phyloP scores from a whole-genome alignment of 495 filamentous ascomycete species.

The Penicillium arizonense region DNA sequence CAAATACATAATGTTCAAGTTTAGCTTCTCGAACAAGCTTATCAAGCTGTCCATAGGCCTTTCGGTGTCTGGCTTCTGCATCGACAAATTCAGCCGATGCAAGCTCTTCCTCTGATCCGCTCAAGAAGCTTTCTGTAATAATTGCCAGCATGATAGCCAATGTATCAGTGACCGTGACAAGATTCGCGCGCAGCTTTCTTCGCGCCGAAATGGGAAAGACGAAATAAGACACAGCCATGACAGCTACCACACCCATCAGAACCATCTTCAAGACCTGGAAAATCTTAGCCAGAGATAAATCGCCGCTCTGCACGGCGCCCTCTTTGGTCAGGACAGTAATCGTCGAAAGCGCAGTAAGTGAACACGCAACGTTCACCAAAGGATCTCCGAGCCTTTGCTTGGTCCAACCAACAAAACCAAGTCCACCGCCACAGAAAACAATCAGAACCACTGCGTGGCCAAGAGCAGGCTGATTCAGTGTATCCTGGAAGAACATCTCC shows the following conservation, averaged over 20 bases:
- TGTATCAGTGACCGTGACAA: constrained; percentile 72
- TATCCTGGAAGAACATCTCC: constrained; percentile 69
- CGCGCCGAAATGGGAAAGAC: constrained; percentile 83
- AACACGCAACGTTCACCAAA: constrained; percentile 87
- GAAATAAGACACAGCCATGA: constrained; percentile 73
- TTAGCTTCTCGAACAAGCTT: constrained; percentile 86
- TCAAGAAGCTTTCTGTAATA: constrained; percentile 83
- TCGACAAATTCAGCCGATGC: constrained; percentile 58
- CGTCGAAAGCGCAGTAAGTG: constrained; percentile 83
- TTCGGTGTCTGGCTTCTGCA: constrained; percentile 64
- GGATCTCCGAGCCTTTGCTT: constrained; percentile 87
- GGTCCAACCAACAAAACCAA: constrained; percentile 89
- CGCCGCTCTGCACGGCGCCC: constrained; percentile 75
- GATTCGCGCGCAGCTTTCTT: constrained; percentile 67
- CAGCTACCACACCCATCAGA: constrained; percentile 74
- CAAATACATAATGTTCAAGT: constrained; percentile 82
- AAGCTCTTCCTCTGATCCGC: constrained; percentile 78
- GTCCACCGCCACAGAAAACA: constrained; percentile 83
- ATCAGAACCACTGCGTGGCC: constrained; percentile 81
- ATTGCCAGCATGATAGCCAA: constrained; percentile 77
- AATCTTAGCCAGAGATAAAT: constrained; percentile 79
- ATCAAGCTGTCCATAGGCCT: constrained; percentile 67
- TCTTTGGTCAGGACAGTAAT: constrained; percentile 94
- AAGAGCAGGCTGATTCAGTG: constrained; percentile 60
- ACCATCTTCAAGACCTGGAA: constrained; percentile 89